Evolutionary conservation across 2,329 filamentous ascomycete genomes (phyloP).

Genomic region (Diaporthe amygdali): DNA sequence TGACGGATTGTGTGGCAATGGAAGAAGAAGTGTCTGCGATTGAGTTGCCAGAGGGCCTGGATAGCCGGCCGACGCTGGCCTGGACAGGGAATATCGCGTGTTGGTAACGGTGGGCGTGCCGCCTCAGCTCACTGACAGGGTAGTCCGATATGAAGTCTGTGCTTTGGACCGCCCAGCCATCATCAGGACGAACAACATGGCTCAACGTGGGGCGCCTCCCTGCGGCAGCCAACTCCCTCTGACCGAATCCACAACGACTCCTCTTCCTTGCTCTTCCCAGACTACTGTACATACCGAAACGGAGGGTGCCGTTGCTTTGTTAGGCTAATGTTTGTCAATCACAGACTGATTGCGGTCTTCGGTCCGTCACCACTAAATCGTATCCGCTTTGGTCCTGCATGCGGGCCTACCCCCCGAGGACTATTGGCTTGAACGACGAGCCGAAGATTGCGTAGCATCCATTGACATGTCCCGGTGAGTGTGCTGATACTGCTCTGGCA

Average conservation of each 20-base stretch:
- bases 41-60: background rate
- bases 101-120: no score
- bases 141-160: background rate
- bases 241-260: conserved; percentile 1
- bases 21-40: background rate
- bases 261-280: conserved; percentile 3
- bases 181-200: background rate
- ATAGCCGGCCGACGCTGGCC: background rate
- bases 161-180: background rate
- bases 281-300: background rate
- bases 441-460: conserved; percentile 11
- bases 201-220: background rate
- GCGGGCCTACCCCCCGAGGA: background rate
- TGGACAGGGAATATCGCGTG: background rate
- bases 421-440: conserved; percentile 12
- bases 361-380: conserved; percentile 13
- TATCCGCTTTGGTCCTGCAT: conserved; percentile 10
- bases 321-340: conserved; percentile 19
- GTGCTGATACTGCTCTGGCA: conserved; percentile 1
- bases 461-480: background rate
- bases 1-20: background rate
- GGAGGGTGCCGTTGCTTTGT: conserved; percentile 13
- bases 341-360: conserved; percentile 6
- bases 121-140: background rate
- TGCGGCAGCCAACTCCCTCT: background rate